Percentiles rank a stretch among this genome's conserved stretches.
These are phyloP conservation scores for Mrakia blollopis DNA, from an alignment of 768 basidiomycete genomes.

Conservation along the genomic window DNA sequence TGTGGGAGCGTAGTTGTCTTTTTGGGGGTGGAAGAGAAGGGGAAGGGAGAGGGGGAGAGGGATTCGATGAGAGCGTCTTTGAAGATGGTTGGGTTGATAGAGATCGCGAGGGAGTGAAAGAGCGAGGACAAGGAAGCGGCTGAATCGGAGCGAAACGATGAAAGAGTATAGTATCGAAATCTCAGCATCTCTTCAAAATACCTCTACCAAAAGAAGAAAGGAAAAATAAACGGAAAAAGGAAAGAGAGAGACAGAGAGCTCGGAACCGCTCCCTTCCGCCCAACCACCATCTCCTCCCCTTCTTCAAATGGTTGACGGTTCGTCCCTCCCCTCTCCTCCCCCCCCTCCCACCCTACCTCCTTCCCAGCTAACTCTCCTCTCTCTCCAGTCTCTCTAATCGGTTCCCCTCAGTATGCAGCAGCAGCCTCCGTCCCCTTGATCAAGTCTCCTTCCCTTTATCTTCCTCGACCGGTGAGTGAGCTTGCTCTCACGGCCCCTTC, in stretches of 20 bases:
- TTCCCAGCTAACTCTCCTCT: neutral
- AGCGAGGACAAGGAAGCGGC: neutral
- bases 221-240: too few species aligned
- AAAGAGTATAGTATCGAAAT: too few species aligned
- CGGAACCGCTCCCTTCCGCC: neutral
- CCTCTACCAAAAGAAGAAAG: too few species aligned
- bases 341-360: neutral
- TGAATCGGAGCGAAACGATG: too few species aligned
- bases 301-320: neutral
- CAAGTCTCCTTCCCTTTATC: constrained; percentile 82
- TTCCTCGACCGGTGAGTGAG: constrained; percentile 74
- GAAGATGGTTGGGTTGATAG: too few species aligned
- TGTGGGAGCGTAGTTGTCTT: constrained; percentile 18
- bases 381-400: constrained; percentile 9
- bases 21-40: neutral
- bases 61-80: too few species aligned
- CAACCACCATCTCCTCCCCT: neutral
- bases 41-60: too few species aligned
- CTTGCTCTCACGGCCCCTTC: neutral
- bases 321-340: neutral
- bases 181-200: too few species aligned
- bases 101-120: neutral
- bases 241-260: neutral
- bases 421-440: constrained; percentile 76
- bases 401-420: constrained; percentile 66